These are phyloP conservation scores for Physaria fendleri DNA, from an alignment of 345 rosid species.

Conservation along the genomic window DNA sequence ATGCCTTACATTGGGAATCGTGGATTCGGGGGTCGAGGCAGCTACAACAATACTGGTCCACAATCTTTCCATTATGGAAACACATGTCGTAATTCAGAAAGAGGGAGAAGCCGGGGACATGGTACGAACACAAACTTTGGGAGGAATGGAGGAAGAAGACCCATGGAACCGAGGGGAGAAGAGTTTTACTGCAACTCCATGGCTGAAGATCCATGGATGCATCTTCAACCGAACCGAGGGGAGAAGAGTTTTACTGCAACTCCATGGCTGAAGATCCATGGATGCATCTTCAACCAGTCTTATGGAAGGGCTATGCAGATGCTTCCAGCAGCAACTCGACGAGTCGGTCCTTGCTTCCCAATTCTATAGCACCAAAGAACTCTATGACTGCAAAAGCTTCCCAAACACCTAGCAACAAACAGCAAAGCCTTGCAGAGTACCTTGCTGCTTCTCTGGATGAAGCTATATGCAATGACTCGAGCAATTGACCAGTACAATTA, in stretches of 20 bases:
- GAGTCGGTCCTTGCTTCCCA: slow-evolving; percentile 53
- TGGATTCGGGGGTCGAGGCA: too few species aligned
- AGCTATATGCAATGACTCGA: slow-evolving; percentile 33
- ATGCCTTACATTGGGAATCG: too few species aligned
- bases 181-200: slow-evolving; percentile 55
- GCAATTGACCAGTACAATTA: slow-evolving; percentile 17
- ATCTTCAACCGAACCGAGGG: slow-evolving; percentile 57
- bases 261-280: slow-evolving; percentile 91
- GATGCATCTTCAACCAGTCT: slow-evolving; percentile 49
- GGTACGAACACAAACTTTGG: too few species aligned
- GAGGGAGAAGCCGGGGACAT: too few species aligned
- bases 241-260: slow-evolving; percentile 39
- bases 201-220: slow-evolving; percentile 80
- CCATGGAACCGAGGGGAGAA: slow-evolving; percentile 34
- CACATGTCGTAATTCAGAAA: too few species aligned
- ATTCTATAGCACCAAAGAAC: slow-evolving; percentile 43
- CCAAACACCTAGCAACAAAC: slow-evolving; percentile 33
- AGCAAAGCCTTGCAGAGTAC: slow-evolving; percentile 73
- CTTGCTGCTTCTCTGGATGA: slow-evolving; percentile 76
- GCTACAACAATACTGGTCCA: too few species aligned
- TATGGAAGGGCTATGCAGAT: slow-evolving; percentile 44
- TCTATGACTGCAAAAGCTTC: slow-evolving; percentile 37
- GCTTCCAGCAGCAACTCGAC: slow-evolving; percentile 21
- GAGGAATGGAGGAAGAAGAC: too few species aligned
- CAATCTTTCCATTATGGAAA: too few species aligned